Evolutionary conservation across 2,329 filamentous ascomycete species (phyloP).

Genomic region (Diaporthe eres): DNA sequence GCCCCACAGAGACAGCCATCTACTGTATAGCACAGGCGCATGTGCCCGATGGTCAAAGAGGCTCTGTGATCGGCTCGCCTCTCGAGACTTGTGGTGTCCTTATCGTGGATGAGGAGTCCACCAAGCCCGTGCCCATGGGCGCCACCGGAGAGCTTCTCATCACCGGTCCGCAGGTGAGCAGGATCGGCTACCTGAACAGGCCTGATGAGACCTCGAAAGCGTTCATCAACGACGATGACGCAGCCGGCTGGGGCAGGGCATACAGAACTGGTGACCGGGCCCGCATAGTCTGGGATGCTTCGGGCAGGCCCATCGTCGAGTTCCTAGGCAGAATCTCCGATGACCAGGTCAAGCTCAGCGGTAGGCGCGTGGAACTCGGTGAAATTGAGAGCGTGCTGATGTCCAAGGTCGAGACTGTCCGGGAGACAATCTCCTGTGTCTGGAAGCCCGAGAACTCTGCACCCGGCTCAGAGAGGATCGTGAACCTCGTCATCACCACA

Average conservation of each 20-base stretch:
- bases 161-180: conserved; percentile 43
- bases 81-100: conserved; percentile 53
- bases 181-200: conserved; percentile 38
- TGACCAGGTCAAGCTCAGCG: conserved; percentile 42
- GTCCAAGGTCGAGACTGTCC: conserved; percentile 38
- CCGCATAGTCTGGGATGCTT: conserved; percentile 39
- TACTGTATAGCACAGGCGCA: conserved; percentile 45
- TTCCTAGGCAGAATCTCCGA: conserved; percentile 43
- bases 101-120: conserved; percentile 46
- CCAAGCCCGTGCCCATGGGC: conserved; percentile 41
- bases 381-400: conserved; percentile 44
- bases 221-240: conserved; percentile 36
- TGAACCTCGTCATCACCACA: conserved; percentile 67
- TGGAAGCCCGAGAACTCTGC: conserved; percentile 36
- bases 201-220: conserved; percentile 37
- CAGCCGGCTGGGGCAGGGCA: conserved; percentile 25
- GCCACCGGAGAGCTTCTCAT: conserved; percentile 43
- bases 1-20: conserved; percentile 49
- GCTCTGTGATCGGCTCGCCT: conserved; percentile 54
- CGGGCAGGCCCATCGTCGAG: conserved; percentile 46
- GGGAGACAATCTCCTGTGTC: conserved; percentile 41
- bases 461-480: conserved; percentile 49
- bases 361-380: conserved; percentile 41
- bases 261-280: conserved; percentile 45
- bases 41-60: conserved; percentile 45